Percentiles rank a stretch among this genome's conserved stretches.
phyloP scores from a whole-genome alignment of 2,329 filamentous ascomycete species.

The Ambrosiella xylebori region DNA sequence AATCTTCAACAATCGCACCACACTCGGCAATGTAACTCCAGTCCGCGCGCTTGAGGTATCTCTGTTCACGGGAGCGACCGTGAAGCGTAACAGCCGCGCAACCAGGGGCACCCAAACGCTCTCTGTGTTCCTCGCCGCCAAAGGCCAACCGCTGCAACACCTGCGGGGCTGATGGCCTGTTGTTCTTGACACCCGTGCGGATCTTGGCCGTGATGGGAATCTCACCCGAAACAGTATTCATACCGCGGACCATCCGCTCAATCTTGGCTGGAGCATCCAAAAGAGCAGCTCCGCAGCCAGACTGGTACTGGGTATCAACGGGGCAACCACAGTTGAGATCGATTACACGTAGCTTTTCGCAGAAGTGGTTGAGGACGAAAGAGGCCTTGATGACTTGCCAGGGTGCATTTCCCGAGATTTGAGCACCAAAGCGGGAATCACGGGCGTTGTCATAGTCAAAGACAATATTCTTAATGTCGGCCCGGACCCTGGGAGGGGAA shows the following conservation, averaged over 20 bases:
- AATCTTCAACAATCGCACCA: constrained; percentile 62
- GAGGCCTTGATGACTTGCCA: constrained; percentile 82
- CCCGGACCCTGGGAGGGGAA: constrained; percentile 48
- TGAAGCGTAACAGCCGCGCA: constrained; percentile 93
- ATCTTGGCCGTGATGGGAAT: constrained; percentile 92
- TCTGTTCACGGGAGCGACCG: constrained; percentile 80
- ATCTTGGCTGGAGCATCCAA: constrained; percentile 78
- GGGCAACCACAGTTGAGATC: constrained; percentile 96
- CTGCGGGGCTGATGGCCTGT: constrained; percentile 60
- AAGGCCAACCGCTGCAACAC: constrained; percentile 70
- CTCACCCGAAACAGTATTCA: constrained; percentile 83
- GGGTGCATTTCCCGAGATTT: constrained; percentile 83
- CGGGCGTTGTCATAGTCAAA: constrained; percentile 67
- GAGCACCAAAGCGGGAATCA: constrained; percentile 78
- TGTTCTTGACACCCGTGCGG: constrained; percentile 72
- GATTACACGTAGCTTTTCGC: constrained; percentile 73
- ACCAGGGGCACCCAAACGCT: constrained; percentile 57
- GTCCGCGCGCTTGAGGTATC: constrained; percentile 82
- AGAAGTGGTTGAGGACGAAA: constrained; percentile 57
- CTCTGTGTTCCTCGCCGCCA: constrained; percentile 55
- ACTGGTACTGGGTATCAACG: constrained; percentile 81
- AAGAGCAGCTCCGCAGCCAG: constrained; percentile 77
- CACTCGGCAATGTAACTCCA: constrained; percentile 91
- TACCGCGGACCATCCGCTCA: constrained; percentile 86
- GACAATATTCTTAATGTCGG: constrained; percentile 28